Conservation (phyloP, 768 basidiomycete species). For the Tricholoma furcatifolium region DNA sequence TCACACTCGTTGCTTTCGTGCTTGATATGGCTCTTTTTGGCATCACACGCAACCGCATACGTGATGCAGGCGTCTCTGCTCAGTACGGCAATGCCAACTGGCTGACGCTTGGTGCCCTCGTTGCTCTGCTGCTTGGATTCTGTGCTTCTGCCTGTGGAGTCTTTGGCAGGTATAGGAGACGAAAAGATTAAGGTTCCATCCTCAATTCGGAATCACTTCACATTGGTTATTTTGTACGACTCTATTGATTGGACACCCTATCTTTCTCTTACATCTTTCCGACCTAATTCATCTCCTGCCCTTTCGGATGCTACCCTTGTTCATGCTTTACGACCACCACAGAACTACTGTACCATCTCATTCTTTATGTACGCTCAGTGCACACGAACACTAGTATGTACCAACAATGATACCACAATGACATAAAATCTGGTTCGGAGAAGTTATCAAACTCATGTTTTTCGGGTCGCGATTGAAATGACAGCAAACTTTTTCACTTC, state of each 20-base stretch:
- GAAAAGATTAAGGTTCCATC: constrained; percentile 22
- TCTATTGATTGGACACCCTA: neutral
- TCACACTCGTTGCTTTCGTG: constrained; percentile 67
- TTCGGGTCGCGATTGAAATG: too few species aligned
- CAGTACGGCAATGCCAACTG: constrained; percentile 81
- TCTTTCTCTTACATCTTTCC: neutral
- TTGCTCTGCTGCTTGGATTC: constrained; percentile 64
- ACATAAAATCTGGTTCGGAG: too few species aligned
- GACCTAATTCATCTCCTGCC: too few species aligned
- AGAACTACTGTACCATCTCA: too few species aligned
- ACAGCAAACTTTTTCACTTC: too few species aligned
- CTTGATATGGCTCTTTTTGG: constrained; percentile 83
- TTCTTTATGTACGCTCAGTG: too few species aligned
- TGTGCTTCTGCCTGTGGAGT: constrained; percentile 64
- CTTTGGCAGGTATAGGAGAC: constrained; percentile 62
- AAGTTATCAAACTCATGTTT: too few species aligned
- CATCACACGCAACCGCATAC: constrained; percentile 59
- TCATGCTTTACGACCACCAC: too few species aligned
- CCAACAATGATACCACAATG: too few species aligned
- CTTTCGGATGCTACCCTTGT: too few species aligned
- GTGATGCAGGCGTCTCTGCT: constrained; percentile 44
- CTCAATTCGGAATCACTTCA: too few species aligned
- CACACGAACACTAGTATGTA: too few species aligned
- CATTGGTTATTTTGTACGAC: neutral
- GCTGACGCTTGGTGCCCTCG: constrained; percentile 74